These are phyloP conservation scores for Colletotrichum cordylinicola DNA, from an alignment of 2,329 filamentous ascomycete genomes.

Conservation along the genomic window DNA sequence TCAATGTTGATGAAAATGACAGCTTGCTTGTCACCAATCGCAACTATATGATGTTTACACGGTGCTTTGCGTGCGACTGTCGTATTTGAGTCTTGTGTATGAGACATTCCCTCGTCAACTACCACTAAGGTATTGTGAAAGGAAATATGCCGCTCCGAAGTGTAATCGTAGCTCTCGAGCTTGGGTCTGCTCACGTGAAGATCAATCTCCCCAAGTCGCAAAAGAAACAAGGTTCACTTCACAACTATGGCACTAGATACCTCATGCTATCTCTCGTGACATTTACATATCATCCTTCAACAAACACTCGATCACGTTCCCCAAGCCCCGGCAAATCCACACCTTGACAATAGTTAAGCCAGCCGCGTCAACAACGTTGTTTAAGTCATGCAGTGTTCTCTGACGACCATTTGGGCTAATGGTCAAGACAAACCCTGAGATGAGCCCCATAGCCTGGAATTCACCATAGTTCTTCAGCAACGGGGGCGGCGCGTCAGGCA, in stretches of 20 bases:
- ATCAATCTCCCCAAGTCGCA: background rate
- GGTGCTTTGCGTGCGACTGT: too few relatives aligned
- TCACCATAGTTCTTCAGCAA: slow-evolving; percentile 7
- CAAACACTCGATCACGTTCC: slow-evolving; percentile 9
- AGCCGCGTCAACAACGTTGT: background rate
- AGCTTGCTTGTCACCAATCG: too few relatives aligned
- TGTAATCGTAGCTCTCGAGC: too few relatives aligned
- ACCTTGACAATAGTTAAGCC: slow-evolving; percentile 5
- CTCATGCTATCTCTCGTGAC: too few relatives aligned
- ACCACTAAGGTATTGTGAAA: background rate
- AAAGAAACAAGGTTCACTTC: background rate
- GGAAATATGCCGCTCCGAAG: background rate
- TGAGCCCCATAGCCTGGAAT: slow-evolving; percentile 5
- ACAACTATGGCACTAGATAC: background rate
- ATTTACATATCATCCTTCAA: background rate
- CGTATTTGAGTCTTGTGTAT: too few relatives aligned
- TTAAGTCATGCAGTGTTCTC: background rate
- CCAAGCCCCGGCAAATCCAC: slow-evolving; percentile 10
- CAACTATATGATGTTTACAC: too few relatives aligned
- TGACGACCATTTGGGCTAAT: background rate
- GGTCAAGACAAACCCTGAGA: background rate
- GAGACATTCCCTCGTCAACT: too few relatives aligned
- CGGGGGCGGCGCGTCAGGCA: slow-evolving; percentile 1
- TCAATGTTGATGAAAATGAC: too few relatives aligned
- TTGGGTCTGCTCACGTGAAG: background rate